Base-by-base conservation (phyloP, 257 asterid species). In the Solanum etuberosum region DNA sequence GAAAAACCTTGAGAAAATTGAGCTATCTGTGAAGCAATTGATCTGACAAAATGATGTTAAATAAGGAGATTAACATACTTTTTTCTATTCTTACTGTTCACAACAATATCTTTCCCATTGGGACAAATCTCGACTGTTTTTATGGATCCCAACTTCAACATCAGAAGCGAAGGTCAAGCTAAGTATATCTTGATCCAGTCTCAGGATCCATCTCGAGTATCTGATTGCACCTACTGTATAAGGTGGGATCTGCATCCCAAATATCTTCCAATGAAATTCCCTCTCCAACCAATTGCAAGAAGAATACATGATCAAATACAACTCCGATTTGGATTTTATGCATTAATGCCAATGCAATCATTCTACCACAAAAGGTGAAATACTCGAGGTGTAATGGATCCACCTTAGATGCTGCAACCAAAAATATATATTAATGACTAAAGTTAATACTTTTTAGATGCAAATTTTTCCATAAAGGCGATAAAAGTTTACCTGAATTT, bases 181-280 rank as follows among this genome's bases (percentile, higher is more conserved):
- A 31, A 95, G 89, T 86, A 89, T 93, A 91, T 95, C 98, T 90
- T 93, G 91, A 90, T 96, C 98, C 20, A 95, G 88, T 88, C 84
- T 92, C 94, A 57, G 97, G 89, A 85, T 96, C 97, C 98, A 72
- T 72, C 14, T 34, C 16, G 7, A 34, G 25, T 18, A 72, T 72
- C 29, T 72, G 29, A 5, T 72, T 72, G 12, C 29, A 72, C 2
- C 46, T 72, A 34, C n/a, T 72, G 29, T 71, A 20, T 42, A 71
- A 18, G 15, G 5, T 16, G 6, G 46, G 80, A 71, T 71, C 27
- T 18, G 46, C 27, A 34, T 34, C 80, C 46, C 15, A 2, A 34
- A 71, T 2, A 23, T 71, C 27, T 3, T 71, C 15, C 80, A 71
- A 29, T 34, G 80, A 32, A 34, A 18, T 43, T 18, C 20, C 27